Base-by-base conservation (phyloP, 2,329 filamentous ascomycete species). In the Purpureocillium lavendulum region DNA sequence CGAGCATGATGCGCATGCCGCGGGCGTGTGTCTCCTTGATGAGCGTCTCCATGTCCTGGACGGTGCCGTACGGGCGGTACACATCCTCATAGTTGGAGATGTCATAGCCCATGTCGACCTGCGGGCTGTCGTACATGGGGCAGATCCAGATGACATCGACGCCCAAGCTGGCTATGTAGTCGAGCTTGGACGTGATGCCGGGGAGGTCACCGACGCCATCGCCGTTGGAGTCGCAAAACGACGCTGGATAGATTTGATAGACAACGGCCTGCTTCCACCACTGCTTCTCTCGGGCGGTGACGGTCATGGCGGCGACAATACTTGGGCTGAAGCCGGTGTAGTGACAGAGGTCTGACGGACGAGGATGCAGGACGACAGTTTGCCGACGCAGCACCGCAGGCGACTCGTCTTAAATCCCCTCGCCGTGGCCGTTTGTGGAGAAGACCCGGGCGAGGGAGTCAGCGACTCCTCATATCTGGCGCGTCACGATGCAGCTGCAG, bases 71-170 rank as follows among this genome's bases (percentile, higher is more conserved):
- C 1, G 75, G 71, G 2, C 68, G 61, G 48, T 84, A 73, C 21
- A 87, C 75, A 18, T 66, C 67, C 52, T 82, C 73, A 47, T 87
- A 86, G 55, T 86, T 73, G 17, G 73, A 69, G 36, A 84, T 76
- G 51, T 84, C 82, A 51, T 84, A 84, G 24, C 79, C 80, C 79
- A 84, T 82, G 48, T 84, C 80, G 4, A 75, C 62, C 50, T 82
- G 75, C 0, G 81, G 81, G 4, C 69, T 74, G 45, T 78, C 72
- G 49, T 75, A 80, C 55, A 82, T 76, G 11, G 82, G 82, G 33
- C 73, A 82, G 1, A 80, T 58, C 82, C 82, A 86, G 36, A 87
- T 64, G 7, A 78, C 69, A 49, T 84, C 73, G 9, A 81, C 64
- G 1, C 80, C 80, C 0, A 85, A 59, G 2, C 62, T 59, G 51